phyloP scores from a whole-genome alignment of 352 stramenopile genomes.

The Pythium guiyangense region DNA sequence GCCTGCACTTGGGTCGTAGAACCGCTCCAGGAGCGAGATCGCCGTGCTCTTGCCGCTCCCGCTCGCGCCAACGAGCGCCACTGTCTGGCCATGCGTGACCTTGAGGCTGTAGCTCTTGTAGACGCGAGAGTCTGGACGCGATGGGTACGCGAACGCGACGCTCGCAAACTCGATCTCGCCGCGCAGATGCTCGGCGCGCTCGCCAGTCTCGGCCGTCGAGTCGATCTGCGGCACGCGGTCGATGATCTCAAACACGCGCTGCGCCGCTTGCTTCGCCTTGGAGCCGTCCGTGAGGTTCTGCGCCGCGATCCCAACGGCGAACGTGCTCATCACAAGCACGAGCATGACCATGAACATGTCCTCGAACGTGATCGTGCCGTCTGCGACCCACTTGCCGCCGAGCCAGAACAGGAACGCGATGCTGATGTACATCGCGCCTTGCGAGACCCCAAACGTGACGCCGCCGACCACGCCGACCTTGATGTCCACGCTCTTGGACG shows the following conservation, averaged over 20 bases:
- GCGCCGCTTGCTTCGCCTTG: slow-evolving; percentile 24
- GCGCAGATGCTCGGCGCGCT: too few species aligned
- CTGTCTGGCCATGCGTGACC: too few species aligned
- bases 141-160: slow-evolving; percentile 50
- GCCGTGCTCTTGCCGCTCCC: too few species aligned
- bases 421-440: slow-evolving; percentile 43
- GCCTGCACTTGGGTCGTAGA: too few species aligned
- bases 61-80: too few species aligned
- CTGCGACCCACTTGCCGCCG: slow-evolving; percentile 32
- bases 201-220: too few species aligned
- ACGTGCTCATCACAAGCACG: slow-evolving; percentile 27
- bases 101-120: slow-evolving; percentile 36
- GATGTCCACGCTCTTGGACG: slow-evolving; percentile 20
- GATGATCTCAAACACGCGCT: too few species aligned
- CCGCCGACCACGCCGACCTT: too few species aligned
- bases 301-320: slow-evolving; percentile 25
- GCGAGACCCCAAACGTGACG: slow-evolving; percentile 39
- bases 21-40: too few species aligned
- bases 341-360: slow-evolving; percentile 37
- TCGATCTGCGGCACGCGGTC: too few species aligned
- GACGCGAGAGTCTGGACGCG: slow-evolving; percentile 34
- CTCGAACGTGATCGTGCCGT: slow-evolving; percentile 33
- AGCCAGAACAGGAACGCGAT: slow-evolving; percentile 69
- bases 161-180: too few species aligned
- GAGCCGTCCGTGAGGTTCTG: slow-evolving; percentile 23